Evolutionary conservation across 169 alveolate species (phyloP).

Genomic region (Ichthyophthirius multifiliis): DNA sequence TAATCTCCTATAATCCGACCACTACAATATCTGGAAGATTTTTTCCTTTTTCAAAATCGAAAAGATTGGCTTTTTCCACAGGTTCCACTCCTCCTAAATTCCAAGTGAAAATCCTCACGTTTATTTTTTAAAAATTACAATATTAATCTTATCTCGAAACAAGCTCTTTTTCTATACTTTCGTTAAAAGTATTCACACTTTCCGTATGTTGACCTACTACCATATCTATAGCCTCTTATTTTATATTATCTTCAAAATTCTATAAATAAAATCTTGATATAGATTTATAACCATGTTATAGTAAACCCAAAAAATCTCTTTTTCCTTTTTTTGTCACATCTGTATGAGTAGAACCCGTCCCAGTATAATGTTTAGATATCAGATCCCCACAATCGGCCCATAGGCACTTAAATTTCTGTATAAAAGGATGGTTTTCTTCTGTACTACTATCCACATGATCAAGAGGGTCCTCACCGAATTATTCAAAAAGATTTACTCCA

Average conservation of each 20-base stretch:
- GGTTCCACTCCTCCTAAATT: constrained; percentile 57
- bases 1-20: not conserved
- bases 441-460: constrained; percentile 24
- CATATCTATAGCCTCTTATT: constrained; percentile 72
- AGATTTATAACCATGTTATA: constrained; percentile 65
- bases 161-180: constrained; percentile 19
- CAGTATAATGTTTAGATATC: constrained; percentile 66
- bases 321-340: constrained; percentile 77
- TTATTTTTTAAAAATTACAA: not conserved
- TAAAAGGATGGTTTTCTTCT: constrained; percentile 21
- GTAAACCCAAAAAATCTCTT: constrained; percentile 69
- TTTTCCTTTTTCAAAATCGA: too few relatives aligned
- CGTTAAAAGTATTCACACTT: constrained; percentile 15
- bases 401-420: constrained; percentile 45
- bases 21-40: constrained; percentile 54
- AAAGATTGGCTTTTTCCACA: too few relatives aligned
- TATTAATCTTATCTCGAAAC: constrained; percentile 23
- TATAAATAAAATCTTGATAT: constrained; percentile 70
- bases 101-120: constrained; percentile 44
- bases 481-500: not conserved
- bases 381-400: constrained; percentile 85
- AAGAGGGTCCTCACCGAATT: constrained; percentile 17
- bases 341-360: constrained; percentile 79
- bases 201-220: constrained; percentile 45
- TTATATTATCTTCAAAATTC: constrained; percentile 70